A percentile compares a stretch with the other conserved stretches of the same genome.
These are phyloP conservation scores for Leccinum ochraceum DNA, from an alignment of 768 basidiomycete genomes.

Conservation along the genomic window DNA sequence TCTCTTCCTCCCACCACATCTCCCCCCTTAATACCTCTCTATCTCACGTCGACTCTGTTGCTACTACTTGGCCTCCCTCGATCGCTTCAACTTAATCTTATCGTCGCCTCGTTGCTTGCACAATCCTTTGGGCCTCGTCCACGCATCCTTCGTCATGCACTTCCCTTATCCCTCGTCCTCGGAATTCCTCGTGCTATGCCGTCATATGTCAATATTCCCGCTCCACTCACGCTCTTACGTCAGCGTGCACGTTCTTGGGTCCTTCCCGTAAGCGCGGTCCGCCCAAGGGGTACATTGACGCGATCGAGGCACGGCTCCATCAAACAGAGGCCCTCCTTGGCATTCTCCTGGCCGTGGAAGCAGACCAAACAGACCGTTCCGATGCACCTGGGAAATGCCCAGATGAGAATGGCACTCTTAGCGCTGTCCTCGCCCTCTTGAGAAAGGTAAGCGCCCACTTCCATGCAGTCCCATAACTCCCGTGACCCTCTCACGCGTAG, in stretches of 20 bases:
- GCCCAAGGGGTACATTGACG: constrained; percentile 94
- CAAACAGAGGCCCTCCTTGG: constrained; percentile 90
- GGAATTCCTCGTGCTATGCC: neutral
- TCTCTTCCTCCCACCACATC: neutral
- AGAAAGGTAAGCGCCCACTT: constrained; percentile 42
- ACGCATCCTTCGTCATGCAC: constrained; percentile 10
- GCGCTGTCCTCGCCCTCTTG: constrained; percentile 49
- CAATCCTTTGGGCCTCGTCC: constrained; percentile 4
- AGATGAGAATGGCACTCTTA: constrained; percentile 17
- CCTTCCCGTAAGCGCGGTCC: constrained; percentile 83
- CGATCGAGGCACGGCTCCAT: constrained; percentile 87
- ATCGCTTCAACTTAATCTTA: constrained; percentile 16
- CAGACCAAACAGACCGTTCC: constrained; percentile 21
- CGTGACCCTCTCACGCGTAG: constrained; percentile 36
- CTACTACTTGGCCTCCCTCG: constrained; percentile 1
- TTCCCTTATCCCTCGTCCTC: constrained; percentile 10
- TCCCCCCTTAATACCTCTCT: constrained; percentile 1
- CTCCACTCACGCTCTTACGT: constrained; percentile 10
- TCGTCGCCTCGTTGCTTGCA: constrained; percentile 1
- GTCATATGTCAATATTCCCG: neutral
- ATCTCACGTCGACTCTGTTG: neutral
- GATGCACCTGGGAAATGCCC: constrained; percentile 33
- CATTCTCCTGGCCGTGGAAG: constrained; percentile 60
- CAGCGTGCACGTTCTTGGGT: constrained; percentile 77
- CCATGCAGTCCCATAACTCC: neutral